Evolutionary conservation across 2,329 filamentous ascomycete species (phyloP).

Genomic region (Pyricularia pennisetigena): DNA sequence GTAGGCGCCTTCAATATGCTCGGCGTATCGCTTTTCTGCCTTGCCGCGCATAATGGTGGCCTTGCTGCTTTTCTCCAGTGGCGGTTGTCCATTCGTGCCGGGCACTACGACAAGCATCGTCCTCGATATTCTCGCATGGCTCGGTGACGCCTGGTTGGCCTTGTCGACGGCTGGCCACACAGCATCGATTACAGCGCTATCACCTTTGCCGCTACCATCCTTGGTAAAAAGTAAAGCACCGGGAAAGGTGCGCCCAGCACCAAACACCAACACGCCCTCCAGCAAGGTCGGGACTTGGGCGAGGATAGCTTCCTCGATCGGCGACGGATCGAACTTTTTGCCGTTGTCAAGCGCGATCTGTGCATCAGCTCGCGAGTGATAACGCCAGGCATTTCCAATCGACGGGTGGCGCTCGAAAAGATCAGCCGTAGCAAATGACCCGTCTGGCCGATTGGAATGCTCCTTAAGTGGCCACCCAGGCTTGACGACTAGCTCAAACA

Average conservation of each 20-base stretch:
- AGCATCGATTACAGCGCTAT: neutral
- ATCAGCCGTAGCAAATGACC: slow-evolving; percentile 54
- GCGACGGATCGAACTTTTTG: slow-evolving; percentile 59
- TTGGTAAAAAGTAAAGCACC: slow-evolving; percentile 45
- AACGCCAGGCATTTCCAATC: slow-evolving; percentile 47
- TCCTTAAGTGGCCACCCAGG: slow-evolving; percentile 48
- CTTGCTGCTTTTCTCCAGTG: slow-evolving; percentile 52
- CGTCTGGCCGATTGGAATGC: slow-evolving; percentile 47
- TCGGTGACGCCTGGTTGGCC: slow-evolving; percentile 37
- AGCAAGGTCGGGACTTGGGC: slow-evolving; percentile 28
- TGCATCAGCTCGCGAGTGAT: slow-evolving; percentile 50
- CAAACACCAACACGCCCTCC: slow-evolving; percentile 50
- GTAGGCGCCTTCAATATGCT: slow-evolving; percentile 37
- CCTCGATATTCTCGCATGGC: slow-evolving; percentile 37
- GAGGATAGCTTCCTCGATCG: slow-evolving; percentile 45
- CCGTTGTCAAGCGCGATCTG: slow-evolving; percentile 54
- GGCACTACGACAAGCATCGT: slow-evolving; percentile 39
- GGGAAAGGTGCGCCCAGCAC: slow-evolving; percentile 43
- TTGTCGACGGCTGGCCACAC: slow-evolving; percentile 22
- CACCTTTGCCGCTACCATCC: slow-evolving; percentile 23
- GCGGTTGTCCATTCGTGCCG: slow-evolving; percentile 12
- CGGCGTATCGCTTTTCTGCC: slow-evolving; percentile 37
- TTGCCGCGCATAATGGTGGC: slow-evolving; percentile 44
- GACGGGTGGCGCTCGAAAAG: slow-evolving; percentile 46
- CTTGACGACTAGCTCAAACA: slow-evolving; percentile 45